Evolutionary conservation across 1,284 basidiomycete genomes (phyloP).

Genomic region (Ceratobasidium theobromae): DNA sequence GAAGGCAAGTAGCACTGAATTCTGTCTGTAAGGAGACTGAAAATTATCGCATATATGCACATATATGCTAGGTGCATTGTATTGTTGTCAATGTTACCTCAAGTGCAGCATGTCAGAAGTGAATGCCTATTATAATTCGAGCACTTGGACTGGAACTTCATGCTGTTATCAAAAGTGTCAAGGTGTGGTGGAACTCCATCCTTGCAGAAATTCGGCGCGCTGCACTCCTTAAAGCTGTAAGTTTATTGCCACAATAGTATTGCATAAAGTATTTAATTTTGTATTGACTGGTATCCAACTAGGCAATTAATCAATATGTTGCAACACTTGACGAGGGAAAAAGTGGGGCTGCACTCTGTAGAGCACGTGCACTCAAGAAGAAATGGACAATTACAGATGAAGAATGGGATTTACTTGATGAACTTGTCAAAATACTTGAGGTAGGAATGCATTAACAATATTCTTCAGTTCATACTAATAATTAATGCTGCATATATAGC

Average conservation of each 20-base stretch:
- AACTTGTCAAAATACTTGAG: neutral
- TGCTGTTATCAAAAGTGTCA: slow-evolving; percentile 8
- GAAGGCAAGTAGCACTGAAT: neutral
- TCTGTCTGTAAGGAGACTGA: neutral
- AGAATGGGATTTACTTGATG: neutral
- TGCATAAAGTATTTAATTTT: too few relatives aligned
- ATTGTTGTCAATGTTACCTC: slow-evolving; percentile 3
- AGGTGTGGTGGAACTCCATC: neutral
- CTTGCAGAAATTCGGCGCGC: neutral
- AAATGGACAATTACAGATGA: neutral
- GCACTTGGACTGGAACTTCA: neutral
- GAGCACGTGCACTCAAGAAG: neutral
- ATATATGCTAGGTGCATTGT: neutral
- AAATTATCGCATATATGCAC: neutral
- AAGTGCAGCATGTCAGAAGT: neutral
- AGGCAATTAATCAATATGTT: slow-evolving; percentile 8
- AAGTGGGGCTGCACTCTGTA: neutral
- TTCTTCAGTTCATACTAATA: neutral
- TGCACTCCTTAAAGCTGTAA: neutral
- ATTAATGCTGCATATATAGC: neutral
- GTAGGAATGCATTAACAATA: neutral
- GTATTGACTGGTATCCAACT: neutral
- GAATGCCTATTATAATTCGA: neutral
- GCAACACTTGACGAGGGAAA: neutral
- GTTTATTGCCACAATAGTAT: neutral